phyloP scores from a whole-genome alignment of 2,329 filamentous ascomycete genomes.

The Penicillium sp. region DNA sequence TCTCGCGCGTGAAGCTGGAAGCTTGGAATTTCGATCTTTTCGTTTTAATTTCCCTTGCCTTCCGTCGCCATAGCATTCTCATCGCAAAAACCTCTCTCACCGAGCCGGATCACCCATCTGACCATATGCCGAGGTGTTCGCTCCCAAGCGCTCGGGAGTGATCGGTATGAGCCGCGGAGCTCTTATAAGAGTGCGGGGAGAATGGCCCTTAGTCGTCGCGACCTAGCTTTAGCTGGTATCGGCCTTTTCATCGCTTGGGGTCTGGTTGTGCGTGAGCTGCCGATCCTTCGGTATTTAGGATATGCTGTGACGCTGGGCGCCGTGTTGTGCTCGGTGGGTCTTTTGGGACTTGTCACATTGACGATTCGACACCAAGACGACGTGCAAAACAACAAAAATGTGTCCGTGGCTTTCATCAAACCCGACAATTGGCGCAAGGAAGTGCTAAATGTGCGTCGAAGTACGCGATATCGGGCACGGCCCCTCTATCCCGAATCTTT shows the following conservation, averaged over 20 bases:
- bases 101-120: background rate
- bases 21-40: background rate
- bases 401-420: constrained; percentile 60
- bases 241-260: constrained; percentile 77
- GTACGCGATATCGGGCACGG: constrained; percentile 66
- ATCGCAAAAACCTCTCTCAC: background rate
- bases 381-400: constrained; percentile 45
- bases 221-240: constrained; percentile 45
- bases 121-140: constrained; percentile 14
- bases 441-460: constrained; percentile 63
- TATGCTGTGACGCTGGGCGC: constrained; percentile 78
- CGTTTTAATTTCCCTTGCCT: background rate
- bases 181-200: constrained; percentile 48
- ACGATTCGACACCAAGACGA: constrained; percentile 49
- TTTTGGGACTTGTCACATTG: constrained; percentile 62
- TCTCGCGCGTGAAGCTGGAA: background rate
- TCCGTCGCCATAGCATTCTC: background rate
- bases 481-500: constrained; percentile 76
- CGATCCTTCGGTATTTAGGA: constrained; percentile 77
- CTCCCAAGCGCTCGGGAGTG: constrained; percentile 19
- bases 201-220: constrained; percentile 50
- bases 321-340: constrained; percentile 54
- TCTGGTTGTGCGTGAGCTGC: constrained; percentile 78
- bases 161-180: constrained; percentile 37
- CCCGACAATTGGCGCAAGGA: constrained; percentile 69